phyloP scores from a whole-genome alignment of 352 stramenopile species.

The Phytopythium kandeliae region DNA sequence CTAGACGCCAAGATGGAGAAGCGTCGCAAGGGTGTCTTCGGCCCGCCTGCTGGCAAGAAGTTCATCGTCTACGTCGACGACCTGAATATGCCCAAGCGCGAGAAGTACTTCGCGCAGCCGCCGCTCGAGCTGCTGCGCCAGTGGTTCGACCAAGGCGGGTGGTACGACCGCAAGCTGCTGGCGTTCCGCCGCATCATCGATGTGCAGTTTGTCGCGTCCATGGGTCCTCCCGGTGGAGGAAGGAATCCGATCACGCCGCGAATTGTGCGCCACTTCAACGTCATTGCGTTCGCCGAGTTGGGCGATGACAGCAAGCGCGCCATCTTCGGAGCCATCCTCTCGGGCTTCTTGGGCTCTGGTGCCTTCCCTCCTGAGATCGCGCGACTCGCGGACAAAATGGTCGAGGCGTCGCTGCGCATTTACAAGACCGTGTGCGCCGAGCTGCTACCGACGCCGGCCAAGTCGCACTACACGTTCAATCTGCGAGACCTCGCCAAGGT shows the following conservation, averaged over 20 bases:
- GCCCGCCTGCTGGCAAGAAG: constrained; percentile 86
- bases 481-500: constrained; percentile 86
- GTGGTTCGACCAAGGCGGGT: constrained; percentile 93
- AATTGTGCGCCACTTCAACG: constrained; percentile 83
- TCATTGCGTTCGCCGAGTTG: constrained; percentile 83
- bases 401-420: constrained; percentile 69
- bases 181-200: constrained; percentile 91
- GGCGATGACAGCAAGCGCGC: constrained; percentile 75
- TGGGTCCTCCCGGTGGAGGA: constrained; percentile 75
- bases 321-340: constrained; percentile 80
- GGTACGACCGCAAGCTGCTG: constrained; percentile 93
- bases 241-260: constrained; percentile 75
- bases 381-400: constrained; percentile 48
- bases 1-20: constrained; percentile 95
- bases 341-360: constrained; percentile 49
- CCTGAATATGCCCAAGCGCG: constrained; percentile 94
- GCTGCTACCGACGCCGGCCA: constrained; percentile 74
- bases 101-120: constrained; percentile 93
- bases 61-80: constrained; percentile 94
- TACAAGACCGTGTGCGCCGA: constrained; percentile 85
- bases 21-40: constrained; percentile 90
- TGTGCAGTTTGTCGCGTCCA: constrained; percentile 76
- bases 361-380: constrained; percentile 56
- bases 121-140: constrained; percentile 94
- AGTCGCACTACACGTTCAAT: constrained; percentile 88